phyloP scores from a whole-genome alignment of 2,329 filamentous ascomycete species.

The Sphaerulina populicola region DNA sequence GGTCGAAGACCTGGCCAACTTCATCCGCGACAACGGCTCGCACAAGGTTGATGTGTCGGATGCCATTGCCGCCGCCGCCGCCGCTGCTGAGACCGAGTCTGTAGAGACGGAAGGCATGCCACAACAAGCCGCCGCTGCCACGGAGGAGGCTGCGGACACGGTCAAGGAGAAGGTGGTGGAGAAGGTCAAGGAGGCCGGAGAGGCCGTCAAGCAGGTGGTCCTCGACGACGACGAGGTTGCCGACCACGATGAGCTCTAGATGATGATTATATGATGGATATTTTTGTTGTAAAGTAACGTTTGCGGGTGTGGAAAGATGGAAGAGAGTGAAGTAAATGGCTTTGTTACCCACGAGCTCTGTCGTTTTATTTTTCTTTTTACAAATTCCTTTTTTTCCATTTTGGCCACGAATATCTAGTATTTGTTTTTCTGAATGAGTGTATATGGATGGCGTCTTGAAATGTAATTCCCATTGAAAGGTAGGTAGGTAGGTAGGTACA shows the following conservation, averaged over 20 bases:
- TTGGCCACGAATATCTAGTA: no score
- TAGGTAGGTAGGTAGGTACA: no score
- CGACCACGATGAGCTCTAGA: constrained; percentile 70
- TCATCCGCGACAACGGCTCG: constrained; percentile 92
- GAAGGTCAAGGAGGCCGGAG: constrained; percentile 35
- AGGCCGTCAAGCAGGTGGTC: constrained; percentile 27
- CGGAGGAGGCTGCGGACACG: constrained; percentile 22
- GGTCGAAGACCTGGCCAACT: constrained; percentile 81
- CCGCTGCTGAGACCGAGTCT: constrained; percentile 35
- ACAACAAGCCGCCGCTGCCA: constrained; percentile 40
- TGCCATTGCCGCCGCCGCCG: constrained; percentile 34
- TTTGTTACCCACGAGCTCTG: no score
- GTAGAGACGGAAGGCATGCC: constrained; percentile 42
- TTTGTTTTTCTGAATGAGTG: no score
- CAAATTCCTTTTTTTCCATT: no score
- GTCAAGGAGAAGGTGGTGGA: constrained; percentile 25
- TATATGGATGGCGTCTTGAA: no score
- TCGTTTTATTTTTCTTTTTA: no score
- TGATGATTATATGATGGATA: constrained; percentile 5
- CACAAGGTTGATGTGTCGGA: constrained; percentile 65
- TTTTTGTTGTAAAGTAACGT: background rate
- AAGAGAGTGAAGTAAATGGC: no score
- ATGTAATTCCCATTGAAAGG: no score
- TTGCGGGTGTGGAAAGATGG: background rate
- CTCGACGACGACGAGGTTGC: constrained; percentile 33